Percentiles rank a stretch among this genome's conserved stretches.
Evolutionary conservation across 495 filamentous ascomycete genomes (phyloP).

Genomic region (Penicillium egyptiacum): DNA sequence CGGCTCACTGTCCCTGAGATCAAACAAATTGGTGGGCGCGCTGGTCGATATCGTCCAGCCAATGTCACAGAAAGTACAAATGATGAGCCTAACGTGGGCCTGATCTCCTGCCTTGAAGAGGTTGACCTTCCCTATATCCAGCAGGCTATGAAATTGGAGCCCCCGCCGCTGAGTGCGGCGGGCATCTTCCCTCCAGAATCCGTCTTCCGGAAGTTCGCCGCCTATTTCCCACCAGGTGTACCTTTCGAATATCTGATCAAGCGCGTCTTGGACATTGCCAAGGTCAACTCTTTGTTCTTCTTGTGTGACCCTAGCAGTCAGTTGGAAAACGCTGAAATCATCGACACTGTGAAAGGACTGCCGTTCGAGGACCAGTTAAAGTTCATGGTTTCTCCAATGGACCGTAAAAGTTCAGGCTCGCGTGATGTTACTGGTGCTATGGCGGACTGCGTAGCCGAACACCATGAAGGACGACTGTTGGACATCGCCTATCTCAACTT

Average conservation of each 20-base stretch:
- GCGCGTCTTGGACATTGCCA: constrained; percentile 64
- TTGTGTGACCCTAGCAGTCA: constrained; percentile 61
- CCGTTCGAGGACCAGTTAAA: constrained; percentile 68
- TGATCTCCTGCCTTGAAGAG: constrained; percentile 77
- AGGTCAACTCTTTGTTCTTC: constrained; percentile 65
- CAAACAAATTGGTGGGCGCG: constrained; percentile 93
- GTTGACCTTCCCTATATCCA: constrained; percentile 64
- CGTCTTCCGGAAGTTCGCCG: constrained; percentile 68
- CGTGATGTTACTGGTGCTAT: constrained; percentile 54
- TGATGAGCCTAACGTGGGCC: constrained; percentile 53
- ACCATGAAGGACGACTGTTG: constrained; percentile 61
- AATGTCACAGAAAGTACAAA: constrained; percentile 34
- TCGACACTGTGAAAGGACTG: constrained; percentile 64
- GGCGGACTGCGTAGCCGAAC: constrained; percentile 65
- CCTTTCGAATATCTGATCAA: constrained; percentile 76
- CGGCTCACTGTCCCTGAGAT: constrained; percentile 70
- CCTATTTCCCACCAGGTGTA: constrained; percentile 72
- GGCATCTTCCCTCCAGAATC: constrained; percentile 68
- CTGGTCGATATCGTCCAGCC: constrained; percentile 84
- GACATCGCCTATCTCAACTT: constrained; percentile 64
- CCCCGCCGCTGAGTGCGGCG: constrained; percentile 67
- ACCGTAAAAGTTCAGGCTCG: constrained; percentile 19
- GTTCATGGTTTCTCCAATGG: constrained; percentile 69
- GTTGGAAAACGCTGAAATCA: constrained; percentile 64
- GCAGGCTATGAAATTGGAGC: constrained; percentile 59